A percentile compares a stretch with the other conserved stretches of the same genome.
Evolutionary conservation across 192 early-diverging fungal species (phyloP).

Genomic region (Bifiguratus adelaidae): DNA sequence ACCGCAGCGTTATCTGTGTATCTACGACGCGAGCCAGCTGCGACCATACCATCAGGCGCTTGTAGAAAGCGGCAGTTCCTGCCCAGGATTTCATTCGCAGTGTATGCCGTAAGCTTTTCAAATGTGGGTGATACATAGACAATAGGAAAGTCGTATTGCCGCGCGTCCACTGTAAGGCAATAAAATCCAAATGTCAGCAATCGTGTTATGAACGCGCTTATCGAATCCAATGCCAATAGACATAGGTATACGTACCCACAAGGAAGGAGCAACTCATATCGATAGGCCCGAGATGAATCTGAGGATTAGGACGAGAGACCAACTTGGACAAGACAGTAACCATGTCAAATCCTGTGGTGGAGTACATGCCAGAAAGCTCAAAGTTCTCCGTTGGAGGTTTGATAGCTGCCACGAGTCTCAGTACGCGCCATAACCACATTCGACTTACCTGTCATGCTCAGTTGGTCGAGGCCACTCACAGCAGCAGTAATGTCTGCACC

Average conservation of each 20-base stretch:
- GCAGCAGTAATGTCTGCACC: too few species aligned
- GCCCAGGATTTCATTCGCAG: constrained; percentile 27
- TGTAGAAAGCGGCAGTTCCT: constrained; percentile 40
- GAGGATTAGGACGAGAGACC: constrained; percentile 11
- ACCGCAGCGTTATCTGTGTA: constrained; percentile 47
- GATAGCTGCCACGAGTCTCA: too few species aligned
- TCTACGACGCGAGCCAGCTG: constrained; percentile 29
- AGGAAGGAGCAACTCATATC: constrained; percentile 19
- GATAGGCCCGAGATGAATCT: constrained; percentile 17
- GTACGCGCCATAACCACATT: too few species aligned
- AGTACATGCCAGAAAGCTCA: constrained; percentile 18
- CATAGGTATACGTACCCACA: too few species aligned
- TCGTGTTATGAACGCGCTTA: too few species aligned
- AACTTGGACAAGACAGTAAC: constrained; percentile 7
- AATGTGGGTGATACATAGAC: constrained; percentile 57
- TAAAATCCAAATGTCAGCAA: too few species aligned
- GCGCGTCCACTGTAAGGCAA: constrained; percentile 33
- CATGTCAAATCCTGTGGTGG: constrained; percentile 18
- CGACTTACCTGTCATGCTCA: too few species aligned
- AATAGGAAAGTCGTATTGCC: constrained; percentile 47
- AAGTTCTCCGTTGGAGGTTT: too few species aligned
- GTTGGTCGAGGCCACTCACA: too few species aligned
- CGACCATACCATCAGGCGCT: constrained; percentile 38
- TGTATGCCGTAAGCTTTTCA: constrained; percentile 45
- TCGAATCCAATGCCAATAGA: too few species aligned